Percentiles rank a stretch among this genome's conserved stretches.
phyloP scores from a whole-genome alignment of 495 filamentous ascomycete species.

The Penicillium cosmopolitanum region DNA sequence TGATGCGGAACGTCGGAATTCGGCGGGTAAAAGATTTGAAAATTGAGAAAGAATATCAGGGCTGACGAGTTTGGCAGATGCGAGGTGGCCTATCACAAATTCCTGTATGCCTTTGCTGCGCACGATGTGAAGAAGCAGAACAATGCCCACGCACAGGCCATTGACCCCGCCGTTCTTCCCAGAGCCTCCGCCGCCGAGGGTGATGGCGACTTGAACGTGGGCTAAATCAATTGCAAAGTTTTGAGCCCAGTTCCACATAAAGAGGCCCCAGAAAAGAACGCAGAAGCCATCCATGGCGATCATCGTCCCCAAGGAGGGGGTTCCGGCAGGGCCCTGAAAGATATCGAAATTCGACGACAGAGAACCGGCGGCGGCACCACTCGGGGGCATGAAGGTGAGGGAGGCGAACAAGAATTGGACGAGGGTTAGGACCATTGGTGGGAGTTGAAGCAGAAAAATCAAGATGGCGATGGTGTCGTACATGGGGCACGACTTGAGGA shows the following conservation, averaged over 20 bases:
- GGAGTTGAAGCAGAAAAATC: constrained; percentile 96
- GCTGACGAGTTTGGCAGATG: constrained; percentile 49
- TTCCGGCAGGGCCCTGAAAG: constrained; percentile 70
- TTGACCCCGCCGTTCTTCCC: constrained; percentile 73
- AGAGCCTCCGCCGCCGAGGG: constrained; percentile 82
- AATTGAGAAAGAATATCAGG: constrained; percentile 50
- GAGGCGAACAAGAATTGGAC: constrained; percentile 93
- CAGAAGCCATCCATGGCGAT: constrained; percentile 81
- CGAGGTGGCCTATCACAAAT: constrained; percentile 49
- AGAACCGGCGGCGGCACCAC: constrained; percentile 51
- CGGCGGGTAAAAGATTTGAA: constrained; percentile 46
- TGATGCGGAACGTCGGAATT: constrained; percentile 46
- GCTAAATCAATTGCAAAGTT: constrained; percentile 91
- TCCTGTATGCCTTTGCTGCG: constrained; percentile 62
- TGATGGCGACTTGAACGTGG: constrained; percentile 93
- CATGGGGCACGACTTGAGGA: constrained; percentile 86
- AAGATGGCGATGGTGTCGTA: constrained; percentile 97
- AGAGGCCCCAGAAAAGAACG: constrained; percentile 78
- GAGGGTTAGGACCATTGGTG: constrained; percentile 83
- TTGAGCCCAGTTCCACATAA: constrained; percentile 86
- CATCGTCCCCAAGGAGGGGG: constrained; percentile 78
- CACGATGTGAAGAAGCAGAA: constrained; percentile 68
- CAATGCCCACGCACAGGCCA: constrained; percentile 78
- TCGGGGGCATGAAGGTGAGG: constrained; percentile 88
- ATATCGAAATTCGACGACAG: constrained; percentile 71